Evolutionary conservation across 768 basidiomycete genomes (phyloP), one percentile per base, ranked within the genome.

Genomic region (Phlebiopsis flavidoalba): DNA sequence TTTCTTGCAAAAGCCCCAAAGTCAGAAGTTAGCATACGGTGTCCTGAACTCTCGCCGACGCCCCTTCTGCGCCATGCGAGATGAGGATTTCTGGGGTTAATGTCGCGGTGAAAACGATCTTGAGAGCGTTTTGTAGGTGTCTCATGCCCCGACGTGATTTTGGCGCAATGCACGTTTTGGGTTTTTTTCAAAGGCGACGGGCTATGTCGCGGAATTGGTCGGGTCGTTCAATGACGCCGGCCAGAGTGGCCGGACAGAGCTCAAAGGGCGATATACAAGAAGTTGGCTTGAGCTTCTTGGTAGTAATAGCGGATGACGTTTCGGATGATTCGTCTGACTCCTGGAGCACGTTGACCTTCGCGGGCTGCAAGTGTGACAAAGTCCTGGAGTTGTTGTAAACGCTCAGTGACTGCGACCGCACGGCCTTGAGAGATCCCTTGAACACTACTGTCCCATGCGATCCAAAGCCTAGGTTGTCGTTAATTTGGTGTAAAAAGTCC

Each of bases 231-330:
- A 96, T 77, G 58, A 95, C 76, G 69, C 96, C 93, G 1, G 90
- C 92, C 0, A 97, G 85, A 3, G 92, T 92, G 1, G 90, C 91
- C 0, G 93, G 93, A 70, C 94, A 95, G 4, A 98, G 80, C 69
- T 99, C 97, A 47, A n/a, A 99, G 87, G 2, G 97, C 97, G 63
- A 99, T 98, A 74, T 96, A 98, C 10, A 98, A 85, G 79, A 98
- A 98, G 68, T 91, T 94, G 21, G 87, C 87, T 31, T 91, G 90
- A 3, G 89, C 80, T 77, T 98, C 96, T 78, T 98, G 95, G 74
- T 93, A 98, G 74, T 95, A 99, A 71, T 99, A 97, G 31, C 94
- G 89, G 66, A 98, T 95, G 72, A 99, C 97, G 75, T 99, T n/a
- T 98, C 17, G 94, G 94, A 68, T 99, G 97, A 71, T n/a, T 96